Base-by-base conservation (phyloP, 306 rosid species). In the Quercus engelmannii region DNA sequence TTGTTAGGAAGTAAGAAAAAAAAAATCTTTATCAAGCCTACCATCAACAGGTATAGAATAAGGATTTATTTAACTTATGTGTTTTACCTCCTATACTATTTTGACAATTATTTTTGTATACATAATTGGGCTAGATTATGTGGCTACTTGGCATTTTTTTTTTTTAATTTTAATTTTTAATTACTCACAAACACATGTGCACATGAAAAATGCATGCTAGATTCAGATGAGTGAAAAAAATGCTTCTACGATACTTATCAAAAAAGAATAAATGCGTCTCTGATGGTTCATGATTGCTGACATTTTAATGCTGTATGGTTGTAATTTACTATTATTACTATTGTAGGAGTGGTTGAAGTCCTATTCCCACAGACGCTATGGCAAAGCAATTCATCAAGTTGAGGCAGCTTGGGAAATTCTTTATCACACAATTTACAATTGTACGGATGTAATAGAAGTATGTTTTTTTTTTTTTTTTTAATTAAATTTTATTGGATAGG, bases 391-490 rank as follows among this genome's bases (percentile, higher is more conserved):
- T 82, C 91, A 79, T 70, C 83, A 91, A 83, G 82, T 89, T 73
- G 95, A 94, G 69, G 89, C 91, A 65, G 95, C 99, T 72, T 94
- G 97, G 99, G 88, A 88, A 76, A 89, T 92, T 79, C 99, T 94
- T 84, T 91, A 92, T 88, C 97, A 71, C 78, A 92, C 97, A 74
- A 75, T 94, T 74, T 94, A 94, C 85, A 94, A 92, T 72, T 94
- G 97, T 71, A 90, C 92, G 3, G 99, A 92, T 20, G 93, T 92
- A 72, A 90, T 94, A 72, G 97, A 95, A 62, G 99, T 94, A 89
- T 21, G 93, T 94, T 58, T 77, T 68, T 64, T 52, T 3, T 46
- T 46, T 94, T 58, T 77, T 68, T 64, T 52, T 3, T 46, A 11
- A 46, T 46, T 76, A 26, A 9, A 19, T 71, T n/a, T n/a, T 35